phyloP scores from a whole-genome alignment of 331 rosid genomes.

The Prunus yedoensis region DNA sequence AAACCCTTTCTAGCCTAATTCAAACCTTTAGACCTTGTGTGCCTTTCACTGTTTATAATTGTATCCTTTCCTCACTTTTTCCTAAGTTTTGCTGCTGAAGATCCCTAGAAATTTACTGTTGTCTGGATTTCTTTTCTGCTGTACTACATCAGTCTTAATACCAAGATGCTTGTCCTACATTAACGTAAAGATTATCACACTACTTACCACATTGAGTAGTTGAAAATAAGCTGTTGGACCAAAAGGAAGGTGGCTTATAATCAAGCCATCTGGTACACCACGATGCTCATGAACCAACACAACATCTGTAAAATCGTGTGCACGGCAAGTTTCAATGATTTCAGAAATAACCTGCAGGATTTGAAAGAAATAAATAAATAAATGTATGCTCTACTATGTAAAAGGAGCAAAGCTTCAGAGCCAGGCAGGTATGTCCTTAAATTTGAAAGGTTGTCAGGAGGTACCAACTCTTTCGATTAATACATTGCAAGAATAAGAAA shows the following conservation, averaged over 20 bases:
- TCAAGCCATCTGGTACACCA: constrained; percentile 90
- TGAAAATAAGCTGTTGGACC: constrained; percentile 98
- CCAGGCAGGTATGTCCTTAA: not conserved
- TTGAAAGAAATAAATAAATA: not conserved
- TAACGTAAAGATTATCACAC: constrained; percentile 3
- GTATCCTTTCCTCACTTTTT: not conserved
- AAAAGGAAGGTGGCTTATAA: constrained; percentile 77
- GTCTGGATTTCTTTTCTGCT: constrained; percentile 4
- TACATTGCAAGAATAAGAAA: not conserved
- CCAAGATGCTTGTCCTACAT: not conserved
- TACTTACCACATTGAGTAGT: constrained; percentile 78
- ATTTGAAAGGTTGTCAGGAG: not conserved
- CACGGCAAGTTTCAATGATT: constrained; percentile 80
- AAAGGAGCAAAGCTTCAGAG: constrained; percentile 4
- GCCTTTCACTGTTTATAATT: not conserved
- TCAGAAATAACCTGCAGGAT: constrained; percentile 76
- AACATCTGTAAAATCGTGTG: constrained; percentile 85
- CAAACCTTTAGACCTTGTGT: not conserved
- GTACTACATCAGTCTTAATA: not conserved
- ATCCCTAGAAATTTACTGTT: not conserved
- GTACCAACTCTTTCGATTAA: not conserved
- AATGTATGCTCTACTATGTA: not conserved
- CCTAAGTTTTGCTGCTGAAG: not conserved
- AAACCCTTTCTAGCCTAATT: not conserved
- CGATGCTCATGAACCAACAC: constrained; percentile 93